Conservation (phyloP, 176 grass and related monocot species). For the Puya raimondii region DNA sequence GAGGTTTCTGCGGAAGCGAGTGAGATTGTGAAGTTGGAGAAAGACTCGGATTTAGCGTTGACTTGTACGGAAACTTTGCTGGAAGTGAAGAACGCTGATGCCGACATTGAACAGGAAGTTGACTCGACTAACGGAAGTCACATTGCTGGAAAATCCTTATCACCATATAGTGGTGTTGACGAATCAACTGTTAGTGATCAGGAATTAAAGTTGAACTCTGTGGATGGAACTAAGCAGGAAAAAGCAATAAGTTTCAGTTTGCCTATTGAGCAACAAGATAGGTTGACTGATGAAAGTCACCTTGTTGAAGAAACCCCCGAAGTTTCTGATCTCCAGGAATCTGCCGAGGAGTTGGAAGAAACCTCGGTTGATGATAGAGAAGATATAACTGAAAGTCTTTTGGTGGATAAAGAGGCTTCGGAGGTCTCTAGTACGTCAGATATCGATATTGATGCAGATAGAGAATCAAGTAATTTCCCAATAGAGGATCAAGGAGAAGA, state of each 20-base stretch:
- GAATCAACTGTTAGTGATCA: not conserved
- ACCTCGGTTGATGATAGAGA: not conserved
- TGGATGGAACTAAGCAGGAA: not conserved
- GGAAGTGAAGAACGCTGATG: not conserved
- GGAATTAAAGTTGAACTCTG: not conserved
- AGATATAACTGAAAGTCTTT: conserved; percentile 20
- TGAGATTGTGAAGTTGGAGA: not conserved
- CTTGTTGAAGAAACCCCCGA: conserved; percentile 10
- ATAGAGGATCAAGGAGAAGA: conserved; percentile 41
- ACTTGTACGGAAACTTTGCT: not conserved
- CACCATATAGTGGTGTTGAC: not conserved
- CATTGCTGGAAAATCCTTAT: not conserved
- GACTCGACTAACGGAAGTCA: not conserved
- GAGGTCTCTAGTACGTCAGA: conserved; percentile 51
- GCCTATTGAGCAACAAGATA: not conserved
- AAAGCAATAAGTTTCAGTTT: conserved; percentile 18
- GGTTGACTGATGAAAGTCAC: conserved; percentile 4
- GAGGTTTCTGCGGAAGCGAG: not conserved
- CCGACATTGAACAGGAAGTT: not conserved
- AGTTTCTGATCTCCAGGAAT: not conserved
- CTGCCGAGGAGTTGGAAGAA: conserved; percentile 2
- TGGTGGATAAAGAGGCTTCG: conserved; percentile 45
- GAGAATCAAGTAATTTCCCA: conserved; percentile 53
- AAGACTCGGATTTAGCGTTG: not conserved
- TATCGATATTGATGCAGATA: conserved; percentile 45